Percentiles rank a stretch among this genome's conserved stretches.
These are phyloP conservation scores for Penicillium taxi DNA, from an alignment of 495 filamentous ascomycete genomes.

Conservation along the genomic window DNA sequence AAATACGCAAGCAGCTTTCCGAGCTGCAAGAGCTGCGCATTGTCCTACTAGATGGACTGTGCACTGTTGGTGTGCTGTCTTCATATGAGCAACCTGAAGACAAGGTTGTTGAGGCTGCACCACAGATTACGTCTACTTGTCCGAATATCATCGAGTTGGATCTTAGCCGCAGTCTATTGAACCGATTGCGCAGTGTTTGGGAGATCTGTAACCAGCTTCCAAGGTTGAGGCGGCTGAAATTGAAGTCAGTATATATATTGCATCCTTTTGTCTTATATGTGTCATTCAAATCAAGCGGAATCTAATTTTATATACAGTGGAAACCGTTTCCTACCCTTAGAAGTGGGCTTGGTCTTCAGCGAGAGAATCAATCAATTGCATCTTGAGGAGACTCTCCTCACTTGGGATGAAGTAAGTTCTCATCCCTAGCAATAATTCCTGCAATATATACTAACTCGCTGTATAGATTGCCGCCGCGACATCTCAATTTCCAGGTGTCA, in stretches of 20 bases:
- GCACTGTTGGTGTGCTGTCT: conserved; percentile 42
- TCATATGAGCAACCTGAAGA: conserved; percentile 28
- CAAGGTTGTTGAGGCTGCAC: conserved; percentile 13
- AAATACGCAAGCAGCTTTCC: conserved; percentile 72
- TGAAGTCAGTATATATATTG: conserved; percentile 56
- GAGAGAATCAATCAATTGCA: conserved; percentile 57
- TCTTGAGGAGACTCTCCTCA: conserved; percentile 62
- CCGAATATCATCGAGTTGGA: conserved; percentile 73
- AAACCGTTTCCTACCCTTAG: conserved; percentile 59
- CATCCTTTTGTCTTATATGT: background rate
- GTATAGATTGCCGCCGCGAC: conserved; percentile 31
- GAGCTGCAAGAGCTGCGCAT: conserved; percentile 68
- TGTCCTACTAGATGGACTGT: conserved; percentile 70
- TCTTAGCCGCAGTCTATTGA: conserved; percentile 76
- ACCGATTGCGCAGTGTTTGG: conserved; percentile 53
- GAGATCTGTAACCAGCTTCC: conserved; percentile 61
- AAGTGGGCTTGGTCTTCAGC: conserved; percentile 41
- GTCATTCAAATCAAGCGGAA: background rate
- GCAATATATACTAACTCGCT: conserved; percentile 4
- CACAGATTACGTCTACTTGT: conserved; percentile 31
- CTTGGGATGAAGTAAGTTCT: conserved; percentile 58
- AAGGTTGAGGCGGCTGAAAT: conserved; percentile 52
- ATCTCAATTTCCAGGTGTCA: conserved; percentile 52
- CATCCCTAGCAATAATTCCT: background rate
- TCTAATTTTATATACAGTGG: conserved; percentile 46